Evolutionary conservation across 106 monocot genomes (phyloP), one percentile per base, ranked within the genome.

Genomic region (Chionographis japonica): DNA sequence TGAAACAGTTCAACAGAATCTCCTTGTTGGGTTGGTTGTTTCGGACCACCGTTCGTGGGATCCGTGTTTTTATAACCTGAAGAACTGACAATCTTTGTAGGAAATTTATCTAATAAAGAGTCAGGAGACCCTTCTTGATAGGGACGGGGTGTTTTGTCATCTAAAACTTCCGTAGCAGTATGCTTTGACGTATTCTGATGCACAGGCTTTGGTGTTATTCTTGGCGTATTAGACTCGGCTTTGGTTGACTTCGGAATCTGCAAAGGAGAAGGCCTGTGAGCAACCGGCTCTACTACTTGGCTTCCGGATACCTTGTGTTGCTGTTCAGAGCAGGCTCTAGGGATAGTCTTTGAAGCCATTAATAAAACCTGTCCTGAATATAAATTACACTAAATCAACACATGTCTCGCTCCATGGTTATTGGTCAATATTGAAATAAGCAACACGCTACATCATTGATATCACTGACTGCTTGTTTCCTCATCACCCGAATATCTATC

Each of bases 161-260:
- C 58, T 20, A 43, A 41, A 16, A 58, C 56, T 8, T 17, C 41
- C 11, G 13, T 3, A 43, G 43, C n/a, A 14, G 16, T 14, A 58
- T 18, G 15, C 0, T 58, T 67, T 13, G 13, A 36, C 12, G 52
- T 38, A 8, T 37, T 27, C 50, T 20, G 57, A 42, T 18, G 41
- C 46, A 64, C 41, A 58, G 41, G 37, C 58, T 40, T 69, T 12
- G 37, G 69, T 2, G 54, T 4, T 16, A 4, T 39, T 58, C 56
- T 41, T 40, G 58, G 56, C 2, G 40, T 58, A 58, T 19, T 40
- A 58, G 57, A 12, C 20, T 69, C 69, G 39, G 69, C 20, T 69
- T 58, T 69, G 56, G 8, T 42, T 8, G 56, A 7, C 41, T 57
- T 57, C n/a, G 58, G 69, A 15, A 69, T 58, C 69, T 69, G 69